Percentiles rank a stretch among this genome's conserved stretches.
Evolutionary conservation across 352 stramenopile genomes (phyloP).

Genomic region (Globisporangium recalcitrans): DNA sequence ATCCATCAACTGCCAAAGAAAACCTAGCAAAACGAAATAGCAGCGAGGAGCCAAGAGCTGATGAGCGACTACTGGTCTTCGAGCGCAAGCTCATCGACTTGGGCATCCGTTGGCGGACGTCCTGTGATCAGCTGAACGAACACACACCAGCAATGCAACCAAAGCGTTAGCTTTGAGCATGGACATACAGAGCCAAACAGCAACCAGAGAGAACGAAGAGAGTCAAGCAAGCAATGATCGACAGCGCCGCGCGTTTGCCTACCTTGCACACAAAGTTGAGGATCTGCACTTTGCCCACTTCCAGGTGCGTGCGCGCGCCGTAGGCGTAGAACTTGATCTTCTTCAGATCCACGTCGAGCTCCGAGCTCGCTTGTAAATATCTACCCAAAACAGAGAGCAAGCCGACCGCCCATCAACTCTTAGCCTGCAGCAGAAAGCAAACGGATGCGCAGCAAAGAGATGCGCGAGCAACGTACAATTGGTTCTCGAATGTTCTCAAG

Average conservation of each 20-base stretch:
- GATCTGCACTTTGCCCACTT: constrained; percentile 85
- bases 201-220: background rate
- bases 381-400: constrained; percentile 18
- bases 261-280: constrained; percentile 88
- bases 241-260: background rate
- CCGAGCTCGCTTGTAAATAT: constrained; percentile 61
- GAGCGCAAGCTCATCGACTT: constrained; percentile 60
- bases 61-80: constrained; percentile 36
- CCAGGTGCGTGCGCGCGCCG: constrained; percentile 52
- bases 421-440: background rate
- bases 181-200: background rate
- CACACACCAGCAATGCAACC: background rate
- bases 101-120: constrained; percentile 54
- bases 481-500: constrained; percentile 76
- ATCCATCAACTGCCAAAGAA: background rate
- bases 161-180: background rate
- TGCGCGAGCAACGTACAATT: constrained; percentile 42
- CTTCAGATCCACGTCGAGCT: constrained; percentile 72
- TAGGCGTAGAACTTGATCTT: constrained; percentile 76
- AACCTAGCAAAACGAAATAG: background rate
- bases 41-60: background rate
- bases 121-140: constrained; percentile 54
- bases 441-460: background rate
- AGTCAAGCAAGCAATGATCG: no score
- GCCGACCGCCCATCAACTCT: background rate